Conservation (phyloP, 768 basidiomycete genomes). For the Atractiella rhizophila region DNA sequence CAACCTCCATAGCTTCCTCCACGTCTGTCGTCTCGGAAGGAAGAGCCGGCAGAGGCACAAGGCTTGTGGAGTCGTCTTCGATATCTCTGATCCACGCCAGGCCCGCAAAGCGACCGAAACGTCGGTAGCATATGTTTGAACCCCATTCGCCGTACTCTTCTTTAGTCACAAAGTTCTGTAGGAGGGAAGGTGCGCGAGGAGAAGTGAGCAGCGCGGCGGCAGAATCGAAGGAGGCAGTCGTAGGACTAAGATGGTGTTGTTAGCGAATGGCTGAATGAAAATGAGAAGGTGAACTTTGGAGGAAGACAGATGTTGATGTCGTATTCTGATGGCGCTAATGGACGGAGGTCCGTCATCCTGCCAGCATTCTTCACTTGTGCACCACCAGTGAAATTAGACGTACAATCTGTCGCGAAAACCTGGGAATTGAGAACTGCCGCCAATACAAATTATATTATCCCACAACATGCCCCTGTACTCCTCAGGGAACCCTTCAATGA, state of each 20-base stretch:
- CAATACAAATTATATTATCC: constrained; percentile 73
- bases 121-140: constrained; percentile 41
- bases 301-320: constrained; percentile 49
- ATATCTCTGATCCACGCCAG: too few relatives aligned
- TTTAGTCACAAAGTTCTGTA: constrained; percentile 36
- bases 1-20: too few relatives aligned
- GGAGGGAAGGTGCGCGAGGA: constrained; percentile 25
- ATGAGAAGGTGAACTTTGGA: constrained; percentile 34
- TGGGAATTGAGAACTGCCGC: constrained; percentile 50
- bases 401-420: constrained; percentile 56
- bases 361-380: background rate
- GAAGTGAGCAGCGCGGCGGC: constrained; percentile 15
- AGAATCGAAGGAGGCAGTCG: constrained; percentile 39
- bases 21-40: too few relatives aligned
- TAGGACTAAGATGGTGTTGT: constrained; percentile 27
- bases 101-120: too few relatives aligned
- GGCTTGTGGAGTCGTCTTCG: too few relatives aligned
- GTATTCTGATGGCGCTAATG: constrained; percentile 56
- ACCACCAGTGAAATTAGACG: constrained; percentile 18
- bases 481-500: constrained; percentile 47
- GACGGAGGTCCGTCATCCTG: constrained; percentile 47
- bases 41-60: too few relatives aligned
- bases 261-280: background rate
- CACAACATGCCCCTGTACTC: constrained; percentile 84
- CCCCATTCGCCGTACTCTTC: constrained; percentile 69